Evolutionary conservation across 1,284 basidiomycete genomes (phyloP).

Genomic region (Trichosporon asahii): DNA sequence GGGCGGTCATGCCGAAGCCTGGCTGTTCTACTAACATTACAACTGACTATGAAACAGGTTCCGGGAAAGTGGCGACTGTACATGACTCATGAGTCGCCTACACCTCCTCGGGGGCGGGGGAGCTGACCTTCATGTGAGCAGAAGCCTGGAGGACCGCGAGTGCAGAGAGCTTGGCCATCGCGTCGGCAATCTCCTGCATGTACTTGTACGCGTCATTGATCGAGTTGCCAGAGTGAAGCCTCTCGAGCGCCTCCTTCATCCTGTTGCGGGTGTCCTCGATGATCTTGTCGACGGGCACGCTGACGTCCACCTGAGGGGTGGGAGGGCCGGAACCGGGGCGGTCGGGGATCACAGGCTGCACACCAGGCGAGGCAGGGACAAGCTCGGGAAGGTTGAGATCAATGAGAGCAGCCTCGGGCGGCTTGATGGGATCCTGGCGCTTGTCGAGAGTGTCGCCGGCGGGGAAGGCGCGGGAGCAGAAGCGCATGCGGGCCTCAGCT

Average conservation of each 20-base stretch:
- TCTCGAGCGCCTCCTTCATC: neutral
- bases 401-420: too few relatives aligned
- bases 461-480: too few relatives aligned
- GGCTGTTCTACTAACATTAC: neutral
- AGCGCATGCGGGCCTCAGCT: too few relatives aligned
- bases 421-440: too few relatives aligned
- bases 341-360: too few relatives aligned
- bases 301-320: too few relatives aligned
- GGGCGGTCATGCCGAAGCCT: too few relatives aligned
- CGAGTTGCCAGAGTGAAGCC: neutral
- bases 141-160: neutral
- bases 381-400: too few relatives aligned
- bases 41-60: neutral
- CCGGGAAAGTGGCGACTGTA: neutral
- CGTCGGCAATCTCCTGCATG: neutral
- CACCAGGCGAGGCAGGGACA: too few relatives aligned
- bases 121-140: neutral
- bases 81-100: neutral
- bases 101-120: neutral
- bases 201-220: neutral
- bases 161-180: neutral
- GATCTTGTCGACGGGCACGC: neutral
- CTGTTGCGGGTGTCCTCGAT: neutral
- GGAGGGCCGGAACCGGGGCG: too few relatives aligned
- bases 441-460: too few relatives aligned